Conservation (phyloP, 148 eudicot genomes). For the Rhododendron mucronatum region DNA sequence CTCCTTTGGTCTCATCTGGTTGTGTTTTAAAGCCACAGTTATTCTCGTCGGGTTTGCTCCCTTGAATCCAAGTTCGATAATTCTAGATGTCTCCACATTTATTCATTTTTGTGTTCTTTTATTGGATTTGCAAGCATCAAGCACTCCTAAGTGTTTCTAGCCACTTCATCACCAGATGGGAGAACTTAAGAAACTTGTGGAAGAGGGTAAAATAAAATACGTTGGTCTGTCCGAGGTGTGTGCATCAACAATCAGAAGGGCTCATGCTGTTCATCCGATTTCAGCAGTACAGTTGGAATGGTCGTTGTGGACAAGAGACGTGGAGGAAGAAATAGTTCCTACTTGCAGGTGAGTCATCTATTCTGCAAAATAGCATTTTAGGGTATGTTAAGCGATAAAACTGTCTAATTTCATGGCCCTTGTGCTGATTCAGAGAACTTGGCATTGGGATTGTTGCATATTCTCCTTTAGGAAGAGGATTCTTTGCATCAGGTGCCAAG, state of each 20-base stretch:
- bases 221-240: conserved; percentile 17
- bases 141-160: background rate
- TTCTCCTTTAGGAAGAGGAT: conserved; percentile 17
- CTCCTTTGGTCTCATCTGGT: background rate
- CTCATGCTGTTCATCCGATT: conserved; percentile 17
- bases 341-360: conserved; percentile 15
- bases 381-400: background rate
- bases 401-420: background rate
- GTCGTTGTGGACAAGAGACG: conserved; percentile 21
- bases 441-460: conserved; percentile 21
- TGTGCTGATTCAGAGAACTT: conserved; percentile 10
- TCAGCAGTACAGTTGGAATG: conserved; percentile 20
- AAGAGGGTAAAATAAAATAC: conserved; percentile 22
- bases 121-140: background rate
- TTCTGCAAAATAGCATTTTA: background rate
- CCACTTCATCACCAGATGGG: conserved; percentile 12
- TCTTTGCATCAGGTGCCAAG: conserved; percentile 6
- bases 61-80: background rate
- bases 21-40: background rate
- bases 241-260: conserved; percentile 17
- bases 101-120: background rate
- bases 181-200: conserved; percentile 18
- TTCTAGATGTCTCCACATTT: background rate
- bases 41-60: no score
- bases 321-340: conserved; percentile 18